A percentile compares a stretch with the other conserved stretches of the same genome.
Evolutionary conservation across 345 rosid species (phyloP).

Genomic region (Garcia nutans): DNA sequence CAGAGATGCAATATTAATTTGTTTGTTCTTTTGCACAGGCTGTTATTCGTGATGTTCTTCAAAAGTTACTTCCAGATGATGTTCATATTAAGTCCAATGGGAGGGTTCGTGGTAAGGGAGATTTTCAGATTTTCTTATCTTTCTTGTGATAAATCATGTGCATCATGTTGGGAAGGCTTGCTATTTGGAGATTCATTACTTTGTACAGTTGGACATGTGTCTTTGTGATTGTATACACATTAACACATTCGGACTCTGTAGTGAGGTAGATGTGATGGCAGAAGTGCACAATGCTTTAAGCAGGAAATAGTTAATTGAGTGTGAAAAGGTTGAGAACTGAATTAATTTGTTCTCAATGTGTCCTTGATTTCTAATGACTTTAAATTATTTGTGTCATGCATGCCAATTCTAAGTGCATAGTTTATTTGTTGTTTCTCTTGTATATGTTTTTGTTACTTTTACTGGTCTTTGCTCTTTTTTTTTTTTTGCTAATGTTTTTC

Average conservation of each 20-base stretch:
- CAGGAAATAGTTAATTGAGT: not conserved
- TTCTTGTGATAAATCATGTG: not conserved
- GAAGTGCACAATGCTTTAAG: not conserved
- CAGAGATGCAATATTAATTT: not conserved
- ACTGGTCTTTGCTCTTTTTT: too few relatives aligned
- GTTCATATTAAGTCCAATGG: conserved; percentile 76
- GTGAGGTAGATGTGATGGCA: not conserved
- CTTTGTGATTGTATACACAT: not conserved
- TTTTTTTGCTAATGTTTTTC: too few relatives aligned
- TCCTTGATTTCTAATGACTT: not conserved
- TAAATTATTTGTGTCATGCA: too few relatives aligned
- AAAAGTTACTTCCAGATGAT: conserved; percentile 77
- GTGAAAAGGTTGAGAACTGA: not conserved
- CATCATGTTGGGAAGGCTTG: not conserved
- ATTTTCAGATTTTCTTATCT: conserved; percentile 15
- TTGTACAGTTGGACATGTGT: not conserved
- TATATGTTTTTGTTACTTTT: too few relatives aligned
- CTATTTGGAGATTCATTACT: conserved; percentile 2
- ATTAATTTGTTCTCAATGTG: not conserved
- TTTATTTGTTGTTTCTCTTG: not conserved
- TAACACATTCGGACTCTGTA: not conserved
- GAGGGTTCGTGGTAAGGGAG: conserved; percentile 78
- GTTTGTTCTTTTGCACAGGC: conserved; percentile 43
- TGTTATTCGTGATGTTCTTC: conserved; percentile 71
- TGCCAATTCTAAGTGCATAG: not conserved